Base-by-base conservation (phyloP, 257 asterid species). In the Gentiana straminea region DNA sequence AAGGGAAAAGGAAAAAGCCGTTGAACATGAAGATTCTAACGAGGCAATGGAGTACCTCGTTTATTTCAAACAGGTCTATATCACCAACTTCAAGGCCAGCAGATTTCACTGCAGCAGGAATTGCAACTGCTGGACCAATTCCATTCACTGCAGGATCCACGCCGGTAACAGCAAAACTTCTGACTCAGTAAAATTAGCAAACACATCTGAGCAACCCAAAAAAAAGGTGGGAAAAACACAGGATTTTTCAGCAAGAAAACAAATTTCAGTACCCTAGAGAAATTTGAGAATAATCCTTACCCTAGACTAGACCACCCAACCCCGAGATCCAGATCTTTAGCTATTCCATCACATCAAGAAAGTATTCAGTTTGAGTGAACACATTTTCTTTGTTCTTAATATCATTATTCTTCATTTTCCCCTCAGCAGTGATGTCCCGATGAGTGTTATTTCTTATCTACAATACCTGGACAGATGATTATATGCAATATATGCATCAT, bases 71-170 rank as follows among this genome's bases (percentile, higher is more conserved):
- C 73, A 90, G 64, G 63, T 77, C 80, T 50, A 90, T 77, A 68
- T 90, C 86, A 38, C 60, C 57, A 8, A 86, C 63, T 49, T 75
- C 64, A 52, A 90, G 94, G 57, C 94, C 90, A 55, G 97, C 97
- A 66, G 94, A 75, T 71, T 90, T 86, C 51, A 77, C 86, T 9
- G 97, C 96, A 51, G 90, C 91, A 33, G 97, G 97, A 69, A 90
- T 90, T 57, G 97, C 94, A 55, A 82, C 83, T 15, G 96, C 94
- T 5, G 97, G 97, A 38, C 97, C 97, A 7, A 90, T 73, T 44
- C 97, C 97, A 94, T 84, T 90, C 39, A 90, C 89, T n/a, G 89
- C 88, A 50, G 97, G 97, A 53, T 86, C 97, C 74, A 90, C 97
- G 32, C 97, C 97, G 50, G 81, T 84, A 54, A 83, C 95, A 63